Percentiles rank a stretch among this genome's conserved stretches.
These are phyloP conservation scores for Massariosphaeria phaeospora DNA, from an alignment of 495 filamentous ascomycete species.

Conservation along the genomic window DNA sequence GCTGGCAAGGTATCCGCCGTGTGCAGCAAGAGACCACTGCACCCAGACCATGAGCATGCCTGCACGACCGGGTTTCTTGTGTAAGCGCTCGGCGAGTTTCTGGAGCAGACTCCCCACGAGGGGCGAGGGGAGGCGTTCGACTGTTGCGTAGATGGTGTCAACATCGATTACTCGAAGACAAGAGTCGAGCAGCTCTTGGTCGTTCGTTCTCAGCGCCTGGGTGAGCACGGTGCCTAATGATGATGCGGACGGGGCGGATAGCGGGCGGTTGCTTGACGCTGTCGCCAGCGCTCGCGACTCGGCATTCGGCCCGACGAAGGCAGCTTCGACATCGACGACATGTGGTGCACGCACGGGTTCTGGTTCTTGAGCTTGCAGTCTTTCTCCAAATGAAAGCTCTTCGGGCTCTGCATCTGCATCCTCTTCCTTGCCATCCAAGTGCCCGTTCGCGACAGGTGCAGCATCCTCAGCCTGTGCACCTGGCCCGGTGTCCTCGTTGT, in stretches of 20 bases:
- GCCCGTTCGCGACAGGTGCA: constrained; percentile 32
- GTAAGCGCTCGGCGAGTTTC: constrained; percentile 80
- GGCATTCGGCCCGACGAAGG: constrained; percentile 46
- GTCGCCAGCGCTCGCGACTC: constrained; percentile 40
- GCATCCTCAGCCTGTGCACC: constrained; percentile 23
- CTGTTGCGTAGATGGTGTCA: constrained; percentile 73
- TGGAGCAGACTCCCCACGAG: constrained; percentile 72
- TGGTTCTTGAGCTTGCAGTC: constrained; percentile 63
- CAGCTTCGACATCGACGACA: constrained; percentile 67
- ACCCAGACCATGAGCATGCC: constrained; percentile 93
- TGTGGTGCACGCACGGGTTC: constrained; percentile 43
- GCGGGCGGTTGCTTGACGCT: constrained; percentile 21
- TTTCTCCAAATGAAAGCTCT: constrained; percentile 83
- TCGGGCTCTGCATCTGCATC: constrained; percentile 34
- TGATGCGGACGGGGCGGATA: constrained; percentile 55
- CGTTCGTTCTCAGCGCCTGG: constrained; percentile 88
- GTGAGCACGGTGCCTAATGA: constrained; percentile 86
- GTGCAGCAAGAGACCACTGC: constrained; percentile 90
- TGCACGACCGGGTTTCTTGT: constrained; percentile 80
- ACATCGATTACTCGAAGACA: constrained; percentile 77
- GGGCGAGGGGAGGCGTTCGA: constrained; percentile 80
- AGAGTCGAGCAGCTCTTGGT: constrained; percentile 78
- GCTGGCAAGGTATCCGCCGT: constrained; percentile 83
- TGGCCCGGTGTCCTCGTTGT: constrained; percentile 9
- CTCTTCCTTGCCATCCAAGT: constrained; percentile 51